Evolutionary conservation across 345 rosid genomes (phyloP).

Genomic region (Aegle marmelos): DNA sequence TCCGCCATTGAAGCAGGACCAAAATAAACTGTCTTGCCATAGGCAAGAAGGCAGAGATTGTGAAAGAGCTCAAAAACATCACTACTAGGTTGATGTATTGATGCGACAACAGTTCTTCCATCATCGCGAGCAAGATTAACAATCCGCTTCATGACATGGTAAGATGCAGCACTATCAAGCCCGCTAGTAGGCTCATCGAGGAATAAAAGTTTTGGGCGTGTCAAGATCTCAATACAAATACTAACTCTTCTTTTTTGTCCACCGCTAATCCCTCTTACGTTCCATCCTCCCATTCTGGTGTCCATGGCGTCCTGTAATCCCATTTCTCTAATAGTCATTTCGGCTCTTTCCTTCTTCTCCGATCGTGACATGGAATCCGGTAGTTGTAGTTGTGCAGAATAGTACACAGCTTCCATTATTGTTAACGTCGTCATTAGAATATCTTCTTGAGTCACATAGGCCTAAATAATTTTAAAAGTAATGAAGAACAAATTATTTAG

Average conservation of each 20-base stretch:
- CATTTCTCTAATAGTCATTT: conserved; percentile 51
- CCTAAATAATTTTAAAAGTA: conserved; percentile 14
- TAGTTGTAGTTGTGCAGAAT: conserved; percentile 56
- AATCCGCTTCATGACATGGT: conserved; percentile 45
- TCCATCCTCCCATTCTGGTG: conserved; percentile 58
- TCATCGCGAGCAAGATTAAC: conserved; percentile 33
- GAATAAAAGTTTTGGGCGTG: conserved; percentile 44
- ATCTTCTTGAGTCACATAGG: conserved; percentile 55
- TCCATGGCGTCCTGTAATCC: conserved; percentile 42
- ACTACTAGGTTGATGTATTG: conserved; percentile 39
- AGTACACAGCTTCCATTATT: conserved; percentile 44
- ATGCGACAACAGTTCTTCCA: conserved; percentile 23
- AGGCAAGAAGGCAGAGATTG: conserved; percentile 42
- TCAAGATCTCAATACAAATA: conserved; percentile 57
- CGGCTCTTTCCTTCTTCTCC: conserved; percentile 50
- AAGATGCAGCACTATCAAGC: conserved; percentile 53
- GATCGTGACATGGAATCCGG: conserved; percentile 41
- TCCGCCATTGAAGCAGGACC: conserved; percentile 36
- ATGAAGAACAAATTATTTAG: no score
- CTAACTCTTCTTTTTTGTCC: conserved; percentile 59
- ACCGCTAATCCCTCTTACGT: conserved; percentile 45
- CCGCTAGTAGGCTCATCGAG: conserved; percentile 56
- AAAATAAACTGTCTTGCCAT: conserved; percentile 35
- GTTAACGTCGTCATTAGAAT: conserved; percentile 38
- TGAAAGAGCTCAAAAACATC: conserved; percentile 43